Percentiles rank a stretch among this genome's conserved stretches.
phyloP scores from a whole-genome alignment of 805 yeast genomes.

The Candida pini region DNA sequence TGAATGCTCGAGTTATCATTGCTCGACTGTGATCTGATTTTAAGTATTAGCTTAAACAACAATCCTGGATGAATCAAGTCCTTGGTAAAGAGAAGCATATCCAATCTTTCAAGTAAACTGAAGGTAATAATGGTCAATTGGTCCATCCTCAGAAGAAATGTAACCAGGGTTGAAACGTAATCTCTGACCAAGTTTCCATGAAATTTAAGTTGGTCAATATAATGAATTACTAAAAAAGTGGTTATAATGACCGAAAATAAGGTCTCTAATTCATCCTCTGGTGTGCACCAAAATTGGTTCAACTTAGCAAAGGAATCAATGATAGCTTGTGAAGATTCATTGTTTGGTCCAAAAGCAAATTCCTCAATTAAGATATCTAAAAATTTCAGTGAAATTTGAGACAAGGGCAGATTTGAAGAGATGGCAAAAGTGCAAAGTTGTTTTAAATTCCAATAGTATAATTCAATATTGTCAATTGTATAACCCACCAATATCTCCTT shows the following conservation, averaged over 20 bases:
- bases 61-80: slow-evolving; percentile 4
- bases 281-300: slow-evolving; percentile 2
- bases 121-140: slow-evolving; percentile 4
- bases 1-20: slow-evolving; percentile 3
- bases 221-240: slow-evolving; percentile 5
- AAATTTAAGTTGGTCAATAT: neutral
- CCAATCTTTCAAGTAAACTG: slow-evolving; percentile 4
- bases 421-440: slow-evolving; percentile 10
- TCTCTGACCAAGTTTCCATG: too few species aligned
- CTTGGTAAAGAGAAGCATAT: slow-evolving; percentile 1
- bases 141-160: too few species aligned
- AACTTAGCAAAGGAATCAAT: slow-evolving; percentile 1
- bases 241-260: slow-evolving; percentile 11
- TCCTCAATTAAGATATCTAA: slow-evolving; percentile 13
- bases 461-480: slow-evolving; percentile 9
- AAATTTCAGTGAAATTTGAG: slow-evolving; percentile 5
- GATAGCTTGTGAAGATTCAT: too few species aligned
- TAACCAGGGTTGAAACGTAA: too few species aligned
- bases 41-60: slow-evolving; percentile 2
- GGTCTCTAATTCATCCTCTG: slow-evolving; percentile 6
- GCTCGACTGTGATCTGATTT: slow-evolving; percentile 4
- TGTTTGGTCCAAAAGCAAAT: too few species aligned
- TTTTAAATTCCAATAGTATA: slow-evolving; percentile 1
- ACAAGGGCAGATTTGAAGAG: slow-evolving; percentile 2
- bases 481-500: slow-evolving; percentile 12